phyloP scores from a whole-genome alignment of 495 filamentous ascomycete genomes.

The Lasiosphaeris hirsuta region DNA sequence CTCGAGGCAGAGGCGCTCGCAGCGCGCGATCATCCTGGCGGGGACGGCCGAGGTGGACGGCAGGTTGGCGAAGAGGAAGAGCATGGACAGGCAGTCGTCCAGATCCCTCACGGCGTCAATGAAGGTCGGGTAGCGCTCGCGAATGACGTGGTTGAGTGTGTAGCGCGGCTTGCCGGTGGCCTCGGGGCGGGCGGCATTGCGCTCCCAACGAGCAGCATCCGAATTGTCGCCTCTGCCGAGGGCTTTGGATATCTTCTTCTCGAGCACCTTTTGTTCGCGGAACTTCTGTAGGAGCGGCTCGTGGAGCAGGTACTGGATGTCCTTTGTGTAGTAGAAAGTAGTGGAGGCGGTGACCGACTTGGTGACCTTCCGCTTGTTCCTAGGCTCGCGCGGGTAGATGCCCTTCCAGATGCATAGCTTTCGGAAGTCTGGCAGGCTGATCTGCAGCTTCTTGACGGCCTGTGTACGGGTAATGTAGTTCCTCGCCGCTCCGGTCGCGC shows the following conservation, averaged over 20 bases:
- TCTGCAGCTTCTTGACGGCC: slow-evolving; percentile 94
- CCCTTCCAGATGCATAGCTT: slow-evolving; percentile 99
- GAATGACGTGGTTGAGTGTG: slow-evolving; percentile 91
- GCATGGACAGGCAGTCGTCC: slow-evolving; percentile 93
- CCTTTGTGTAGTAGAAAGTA: slow-evolving; percentile 98
- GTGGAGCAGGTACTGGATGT: slow-evolving; percentile 96
- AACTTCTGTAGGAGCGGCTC: slow-evolving; percentile 95
- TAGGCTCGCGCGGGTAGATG: slow-evolving; percentile 94
- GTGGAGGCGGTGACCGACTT: slow-evolving; percentile 85
- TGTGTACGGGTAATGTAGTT: slow-evolving; percentile 98
- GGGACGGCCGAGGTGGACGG: slow-evolving; percentile 83
- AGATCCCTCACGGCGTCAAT: slow-evolving; percentile 90
- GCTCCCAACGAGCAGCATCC: slow-evolving; percentile 68
- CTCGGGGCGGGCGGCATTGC: slow-evolving; percentile 66
- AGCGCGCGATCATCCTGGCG: slow-evolving; percentile 87
- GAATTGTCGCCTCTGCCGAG: slow-evolving; percentile 86
- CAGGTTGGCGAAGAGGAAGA: slow-evolving; percentile 96
- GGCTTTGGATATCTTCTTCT: slow-evolving; percentile 92
- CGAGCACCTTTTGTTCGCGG: slow-evolving; percentile 90
- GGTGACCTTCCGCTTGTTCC: slow-evolving; percentile 93
- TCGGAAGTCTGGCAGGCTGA: slow-evolving; percentile 94
- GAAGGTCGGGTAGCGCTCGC: slow-evolving; percentile 97
- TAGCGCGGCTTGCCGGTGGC: slow-evolving; percentile 80
- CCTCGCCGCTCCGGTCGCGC: slow-evolving; percentile 88
- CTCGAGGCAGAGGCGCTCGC: slow-evolving; percentile 85